Conservation (phyloP, 169 alveolate species). For the Eimeria tenella region DNA sequence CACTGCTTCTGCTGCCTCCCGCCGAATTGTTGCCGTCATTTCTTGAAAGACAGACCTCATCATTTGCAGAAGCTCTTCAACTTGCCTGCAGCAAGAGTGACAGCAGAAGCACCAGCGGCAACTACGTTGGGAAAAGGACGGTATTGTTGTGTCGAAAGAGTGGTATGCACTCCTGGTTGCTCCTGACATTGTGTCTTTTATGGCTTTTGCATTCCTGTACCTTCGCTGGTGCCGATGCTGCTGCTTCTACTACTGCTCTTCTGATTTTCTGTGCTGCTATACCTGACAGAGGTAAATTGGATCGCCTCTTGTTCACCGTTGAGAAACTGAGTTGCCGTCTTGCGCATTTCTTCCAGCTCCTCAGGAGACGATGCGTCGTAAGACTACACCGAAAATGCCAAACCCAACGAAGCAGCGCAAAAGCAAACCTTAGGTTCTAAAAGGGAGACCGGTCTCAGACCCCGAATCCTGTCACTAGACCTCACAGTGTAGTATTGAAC, state of each 20-base stretch:
- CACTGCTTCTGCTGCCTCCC: background rate
- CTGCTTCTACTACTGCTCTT: background rate
- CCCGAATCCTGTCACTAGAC: no score
- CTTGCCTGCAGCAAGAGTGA: slow-evolving; percentile 33
- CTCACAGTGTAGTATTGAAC: no score
- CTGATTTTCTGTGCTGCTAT: background rate
- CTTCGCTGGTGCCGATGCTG: background rate
- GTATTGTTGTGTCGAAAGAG: background rate
- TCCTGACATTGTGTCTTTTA: background rate
- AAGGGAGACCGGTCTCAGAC: background rate
- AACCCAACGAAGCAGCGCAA: background rate
- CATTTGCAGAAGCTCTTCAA: slow-evolving; percentile 51
- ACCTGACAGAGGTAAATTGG: slow-evolving; percentile 89
- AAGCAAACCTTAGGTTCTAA: background rate
- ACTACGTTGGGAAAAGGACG: background rate
- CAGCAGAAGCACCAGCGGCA: background rate
- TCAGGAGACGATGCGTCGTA: slow-evolving; percentile 94
- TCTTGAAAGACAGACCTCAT: slow-evolving; percentile 65
- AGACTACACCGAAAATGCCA: slow-evolving; percentile 28
- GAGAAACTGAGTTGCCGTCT: slow-evolving; percentile 85
- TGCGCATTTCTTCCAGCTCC: slow-evolving; percentile 85
- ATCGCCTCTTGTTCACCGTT: slow-evolving; percentile 91
- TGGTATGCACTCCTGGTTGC: background rate
- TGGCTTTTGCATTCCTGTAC: background rate
- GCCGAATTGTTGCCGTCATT: slow-evolving; percentile 6